A percentile compares a stretch with the other conserved stretches of the same genome.
Conservation (phyloP, 768 basidiomycete species). For the Leccinum incarnatum region DNA sequence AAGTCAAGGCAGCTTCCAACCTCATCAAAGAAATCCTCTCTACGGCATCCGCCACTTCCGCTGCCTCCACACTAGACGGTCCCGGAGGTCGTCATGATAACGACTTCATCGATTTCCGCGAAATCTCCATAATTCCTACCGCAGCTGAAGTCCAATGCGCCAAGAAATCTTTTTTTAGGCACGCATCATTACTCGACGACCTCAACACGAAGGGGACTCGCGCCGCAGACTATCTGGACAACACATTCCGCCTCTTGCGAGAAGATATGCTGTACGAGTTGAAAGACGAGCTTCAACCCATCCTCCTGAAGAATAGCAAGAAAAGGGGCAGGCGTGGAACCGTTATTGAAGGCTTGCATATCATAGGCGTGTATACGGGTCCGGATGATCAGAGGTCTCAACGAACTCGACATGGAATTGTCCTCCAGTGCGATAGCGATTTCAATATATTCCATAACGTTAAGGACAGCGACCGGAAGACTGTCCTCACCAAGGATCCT, state of each 20-base stretch:
- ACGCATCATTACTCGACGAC: slow-evolving; percentile 43
- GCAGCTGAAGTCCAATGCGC: slow-evolving; percentile 51
- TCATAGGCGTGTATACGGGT: slow-evolving; percentile 37
- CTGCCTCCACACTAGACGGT: slow-evolving; percentile 18
- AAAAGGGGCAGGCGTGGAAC: slow-evolving; percentile 37
- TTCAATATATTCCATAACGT: slow-evolving; percentile 36
- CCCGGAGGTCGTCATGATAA: slow-evolving; percentile 73
- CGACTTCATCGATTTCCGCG: slow-evolving; percentile 57
- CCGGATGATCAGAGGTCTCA: slow-evolving; percentile 24
- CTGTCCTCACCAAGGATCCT: slow-evolving; percentile 36
- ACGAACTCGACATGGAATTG: slow-evolving; percentile 41
- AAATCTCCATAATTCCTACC: slow-evolving; percentile 63
- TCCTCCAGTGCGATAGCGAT: slow-evolving; percentile 36
- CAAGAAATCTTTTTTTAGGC: slow-evolving; percentile 48
- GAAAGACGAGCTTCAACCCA: slow-evolving; percentile 51
- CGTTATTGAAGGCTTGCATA: slow-evolving; percentile 36
- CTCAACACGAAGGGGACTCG: slow-evolving; percentile 37
- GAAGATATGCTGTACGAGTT: slow-evolving; percentile 63
- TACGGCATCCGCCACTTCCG: slow-evolving; percentile 22
- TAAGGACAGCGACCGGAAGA: slow-evolving; percentile 36
- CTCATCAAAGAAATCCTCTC: slow-evolving; percentile 41
- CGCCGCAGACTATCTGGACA: slow-evolving; percentile 53
- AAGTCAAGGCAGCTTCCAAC: slow-evolving; percentile 30
- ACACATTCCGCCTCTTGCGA: slow-evolving; percentile 61
- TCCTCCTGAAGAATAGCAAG: slow-evolving; percentile 35